Evolutionary conservation across 2,329 filamentous ascomycete genomes (phyloP).

Genomic region (Zalaria obscura): DNA sequence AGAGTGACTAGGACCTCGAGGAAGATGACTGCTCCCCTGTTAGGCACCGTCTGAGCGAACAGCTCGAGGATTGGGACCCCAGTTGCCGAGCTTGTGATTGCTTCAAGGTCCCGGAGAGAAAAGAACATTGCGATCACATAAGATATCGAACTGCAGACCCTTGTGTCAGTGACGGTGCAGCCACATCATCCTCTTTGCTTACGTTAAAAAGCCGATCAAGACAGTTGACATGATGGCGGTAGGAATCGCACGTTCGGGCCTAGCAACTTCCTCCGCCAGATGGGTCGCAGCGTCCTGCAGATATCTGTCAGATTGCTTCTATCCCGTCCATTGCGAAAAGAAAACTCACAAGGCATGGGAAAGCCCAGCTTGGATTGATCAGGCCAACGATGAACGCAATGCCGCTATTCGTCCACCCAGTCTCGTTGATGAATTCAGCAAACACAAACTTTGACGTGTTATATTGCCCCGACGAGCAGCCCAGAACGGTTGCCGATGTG

Average conservation of each 20-base stretch:
- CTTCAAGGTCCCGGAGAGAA: no score
- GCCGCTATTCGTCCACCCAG: constrained; percentile 36
- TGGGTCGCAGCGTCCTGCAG: constrained; percentile 20
- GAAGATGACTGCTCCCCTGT: constrained; percentile 28
- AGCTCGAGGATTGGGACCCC: constrained; percentile 32
- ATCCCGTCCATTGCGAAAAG: no score
- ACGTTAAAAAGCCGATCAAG: no score
- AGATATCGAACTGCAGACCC: no score
- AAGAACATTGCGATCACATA: no score
- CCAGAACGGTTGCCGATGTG: background rate
- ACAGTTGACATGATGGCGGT: no score
- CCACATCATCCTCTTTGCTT: no score
- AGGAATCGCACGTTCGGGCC: no score
- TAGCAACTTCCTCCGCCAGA: no score
- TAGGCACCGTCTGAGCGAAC: constrained; percentile 29
- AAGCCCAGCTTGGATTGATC: constrained; percentile 27
- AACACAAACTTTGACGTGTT: constrained; percentile 31
- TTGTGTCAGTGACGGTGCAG: no score
- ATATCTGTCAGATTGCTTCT: constrained; percentile 44
- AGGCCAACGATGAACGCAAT: constrained; percentile 44
- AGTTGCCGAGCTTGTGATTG: constrained; percentile 10
- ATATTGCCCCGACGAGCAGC: constrained; percentile 1
- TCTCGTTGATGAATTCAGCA: constrained; percentile 35
- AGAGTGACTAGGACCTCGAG: constrained; percentile 29
- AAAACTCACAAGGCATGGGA: no score